A percentile compares a stretch with the other conserved stretches of the same genome.
These are phyloP conservation scores for Trichoderma gamsii DNA, from an alignment of 495 filamentous ascomycete species.

Conservation along the genomic window DNA sequence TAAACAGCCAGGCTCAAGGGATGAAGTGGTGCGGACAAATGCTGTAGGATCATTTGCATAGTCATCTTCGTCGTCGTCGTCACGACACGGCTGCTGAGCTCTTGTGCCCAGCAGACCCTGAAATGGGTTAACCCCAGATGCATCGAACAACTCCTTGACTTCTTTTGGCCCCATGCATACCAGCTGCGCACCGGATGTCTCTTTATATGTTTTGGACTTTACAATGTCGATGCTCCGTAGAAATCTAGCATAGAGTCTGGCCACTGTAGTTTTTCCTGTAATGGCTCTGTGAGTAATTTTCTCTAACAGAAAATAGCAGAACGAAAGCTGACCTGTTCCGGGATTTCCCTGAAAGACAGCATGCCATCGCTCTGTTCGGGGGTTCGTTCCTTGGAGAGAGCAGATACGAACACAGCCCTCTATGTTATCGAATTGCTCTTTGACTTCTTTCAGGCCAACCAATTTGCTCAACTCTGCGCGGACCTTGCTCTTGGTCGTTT, in stretches of 20 bases:
- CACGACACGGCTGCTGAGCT: background rate
- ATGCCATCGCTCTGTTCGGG: conserved; percentile 56
- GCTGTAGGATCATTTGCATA: background rate
- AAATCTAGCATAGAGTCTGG: conserved; percentile 67
- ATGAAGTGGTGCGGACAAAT: background rate
- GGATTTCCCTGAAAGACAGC: conserved; percentile 69
- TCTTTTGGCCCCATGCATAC: conserved; percentile 54
- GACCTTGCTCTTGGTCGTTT: background rate
- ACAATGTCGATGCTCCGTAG: conserved; percentile 55
- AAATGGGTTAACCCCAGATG: background rate
- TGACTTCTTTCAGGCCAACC: conserved; percentile 58
- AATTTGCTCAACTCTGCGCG: conserved; percentile 53
- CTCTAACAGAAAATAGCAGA: background rate
- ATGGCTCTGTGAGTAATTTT: background rate
- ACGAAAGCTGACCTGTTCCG: conserved; percentile 47
- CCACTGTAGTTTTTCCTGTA: conserved; percentile 68
- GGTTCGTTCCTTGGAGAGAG: conserved; percentile 49
- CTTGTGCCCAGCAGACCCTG: conserved; percentile 25
- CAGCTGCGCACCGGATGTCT: conserved; percentile 62
- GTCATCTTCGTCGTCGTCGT: background rate
- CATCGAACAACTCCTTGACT: conserved; percentile 51
- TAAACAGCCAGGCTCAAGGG: background rate
- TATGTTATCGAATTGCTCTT: conserved; percentile 52
- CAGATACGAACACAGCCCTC: conserved; percentile 60
- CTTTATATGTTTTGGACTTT: conserved; percentile 46